phyloP scores from a whole-genome alignment of 2,329 filamentous ascomycete species.

The Fusarium compactum region DNA sequence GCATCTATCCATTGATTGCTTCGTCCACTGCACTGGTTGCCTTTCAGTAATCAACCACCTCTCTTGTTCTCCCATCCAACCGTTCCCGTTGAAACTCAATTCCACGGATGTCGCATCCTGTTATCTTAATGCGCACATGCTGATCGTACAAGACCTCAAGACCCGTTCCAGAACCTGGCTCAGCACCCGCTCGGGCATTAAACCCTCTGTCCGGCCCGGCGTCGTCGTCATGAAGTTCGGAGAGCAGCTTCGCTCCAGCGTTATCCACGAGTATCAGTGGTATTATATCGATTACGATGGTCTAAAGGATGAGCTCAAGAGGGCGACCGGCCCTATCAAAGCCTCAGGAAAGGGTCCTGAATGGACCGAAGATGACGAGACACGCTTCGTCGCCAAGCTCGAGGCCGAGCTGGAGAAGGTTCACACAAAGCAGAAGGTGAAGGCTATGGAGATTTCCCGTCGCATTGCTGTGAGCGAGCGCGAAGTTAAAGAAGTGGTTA shows the following conservation, averaged over 20 bases:
- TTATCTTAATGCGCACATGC: conserved; percentile 55
- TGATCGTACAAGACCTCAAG: conserved; percentile 66
- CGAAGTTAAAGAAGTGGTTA: conserved; percentile 90
- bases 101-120: conserved; percentile 26
- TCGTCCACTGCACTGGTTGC: conserved; percentile 13
- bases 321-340: conserved; percentile 66
- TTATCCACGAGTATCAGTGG: conserved; percentile 97
- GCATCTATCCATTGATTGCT: conserved; percentile 15
- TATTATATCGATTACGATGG: conserved; percentile 99
- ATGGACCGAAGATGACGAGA: conserved; percentile 95
- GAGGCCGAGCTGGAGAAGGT: conserved; percentile 97
- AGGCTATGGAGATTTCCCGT: conserved; percentile 93
- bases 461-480: conserved; percentile 88
- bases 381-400: conserved; percentile 85
- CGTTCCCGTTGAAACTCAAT: conserved; percentile 15
- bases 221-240: conserved; percentile 84
- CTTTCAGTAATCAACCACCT: conserved; percentile 1
- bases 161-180: conserved; percentile 58
- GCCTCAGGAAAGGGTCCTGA: conserved; percentile 63
- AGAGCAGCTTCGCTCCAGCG: conserved; percentile 93
- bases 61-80: conserved; percentile 1
- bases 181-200: conserved; percentile 48
- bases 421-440: conserved; percentile 96
- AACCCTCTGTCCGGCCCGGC: conserved; percentile 59
- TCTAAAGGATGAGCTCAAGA: conserved; percentile 88